Evolutionary conservation across 1,139 yeast species (phyloP), one percentile per base, ranked within the genome.

Genomic region (Ashbya aceris): DNA sequence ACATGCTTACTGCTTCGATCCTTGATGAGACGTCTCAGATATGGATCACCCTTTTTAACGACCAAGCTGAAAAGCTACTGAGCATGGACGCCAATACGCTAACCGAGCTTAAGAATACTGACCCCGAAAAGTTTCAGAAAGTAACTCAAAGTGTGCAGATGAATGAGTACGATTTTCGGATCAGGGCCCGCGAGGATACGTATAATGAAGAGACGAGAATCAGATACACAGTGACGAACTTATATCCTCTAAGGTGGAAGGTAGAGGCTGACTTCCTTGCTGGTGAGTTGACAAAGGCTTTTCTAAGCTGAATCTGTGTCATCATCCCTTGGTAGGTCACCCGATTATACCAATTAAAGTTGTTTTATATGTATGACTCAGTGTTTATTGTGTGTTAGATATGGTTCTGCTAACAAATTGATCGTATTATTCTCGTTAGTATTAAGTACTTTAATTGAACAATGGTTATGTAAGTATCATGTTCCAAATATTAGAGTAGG

Each of bases 11-110:
- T 20, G 65, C 79, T 41, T 76, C 86, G 3, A 74, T 87, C 9
- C 73, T 79, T 58, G 99, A 93, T 62, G 70, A 73, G 47, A 73
- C 94, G 2, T 94, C 89, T 23, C 91, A 83, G 61, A 66, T 87
- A 48, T 87, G 96, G 95, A 67, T 84, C 30, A 82, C 95, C 0
- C 69, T 84, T 44, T 93, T 93, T 58, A 95, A 91, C 60, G 91
- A 82, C 30, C 83, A 82, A 51, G 97, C 94, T 1, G 71, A 69
- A 38, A 69, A 70, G 49, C 64, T 93, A 38, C 65, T 91, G 42
- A 91, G 87, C 2, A 65, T 70, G 36, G 65, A 77, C 29, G 98
- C 97, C 1, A 71, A 75, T 38, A 86, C 83, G 39, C 65, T 89
- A 48, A 64, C 73, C 42, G 68, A 68, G 37, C 56, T 77, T 49